Percentiles rank a stretch among this genome's conserved stretches.
Conservation (phyloP, 176 grass and related monocot genomes). For the Oryza coarctata region DNA sequence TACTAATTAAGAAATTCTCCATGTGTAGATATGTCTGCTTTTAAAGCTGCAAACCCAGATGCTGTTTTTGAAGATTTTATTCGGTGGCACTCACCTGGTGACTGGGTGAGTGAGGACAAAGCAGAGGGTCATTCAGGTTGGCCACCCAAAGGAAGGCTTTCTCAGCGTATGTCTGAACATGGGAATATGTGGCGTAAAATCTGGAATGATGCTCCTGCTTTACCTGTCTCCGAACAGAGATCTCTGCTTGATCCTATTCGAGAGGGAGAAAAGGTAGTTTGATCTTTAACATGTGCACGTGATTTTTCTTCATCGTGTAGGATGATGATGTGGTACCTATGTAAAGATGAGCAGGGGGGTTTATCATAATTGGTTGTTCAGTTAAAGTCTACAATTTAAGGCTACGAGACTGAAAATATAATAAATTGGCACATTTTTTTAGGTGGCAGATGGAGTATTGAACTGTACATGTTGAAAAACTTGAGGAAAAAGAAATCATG, state of each 20-base stretch:
- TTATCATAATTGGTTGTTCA: slow-evolving; percentile 8
- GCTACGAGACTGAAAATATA: background rate
- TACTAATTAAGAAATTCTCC: slow-evolving; percentile 32
- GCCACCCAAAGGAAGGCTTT: slow-evolving; percentile 87
- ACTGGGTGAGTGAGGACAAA: slow-evolving; percentile 70
- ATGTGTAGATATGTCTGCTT: slow-evolving; percentile 95
- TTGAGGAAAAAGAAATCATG: slow-evolving; percentile 4
- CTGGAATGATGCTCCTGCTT: slow-evolving; percentile 82
- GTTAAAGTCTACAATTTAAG: background rate
- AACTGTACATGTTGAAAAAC: background rate
- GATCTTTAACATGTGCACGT: background rate
- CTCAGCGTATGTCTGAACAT: slow-evolving; percentile 88
- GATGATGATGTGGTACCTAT: background rate
- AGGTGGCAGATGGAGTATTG: background rate
- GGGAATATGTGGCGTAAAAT: slow-evolving; percentile 94
- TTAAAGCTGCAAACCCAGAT: slow-evolving; percentile 98
- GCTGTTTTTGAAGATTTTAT: slow-evolving; percentile 98
- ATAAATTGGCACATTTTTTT: slow-evolving; percentile 1
- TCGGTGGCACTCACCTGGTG: slow-evolving; percentile 95
- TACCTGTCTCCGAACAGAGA: slow-evolving; percentile 87
- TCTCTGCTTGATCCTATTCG: slow-evolving; percentile 73
- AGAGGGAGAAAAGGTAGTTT: slow-evolving; percentile 94
- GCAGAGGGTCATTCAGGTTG: slow-evolving; percentile 51
- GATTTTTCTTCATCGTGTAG: slow-evolving; percentile 27
- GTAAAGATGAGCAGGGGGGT: background rate